phyloP scores from a whole-genome alignment of 2,329 filamentous ascomycete species.

The Uncinocarpus reesii region DNA sequence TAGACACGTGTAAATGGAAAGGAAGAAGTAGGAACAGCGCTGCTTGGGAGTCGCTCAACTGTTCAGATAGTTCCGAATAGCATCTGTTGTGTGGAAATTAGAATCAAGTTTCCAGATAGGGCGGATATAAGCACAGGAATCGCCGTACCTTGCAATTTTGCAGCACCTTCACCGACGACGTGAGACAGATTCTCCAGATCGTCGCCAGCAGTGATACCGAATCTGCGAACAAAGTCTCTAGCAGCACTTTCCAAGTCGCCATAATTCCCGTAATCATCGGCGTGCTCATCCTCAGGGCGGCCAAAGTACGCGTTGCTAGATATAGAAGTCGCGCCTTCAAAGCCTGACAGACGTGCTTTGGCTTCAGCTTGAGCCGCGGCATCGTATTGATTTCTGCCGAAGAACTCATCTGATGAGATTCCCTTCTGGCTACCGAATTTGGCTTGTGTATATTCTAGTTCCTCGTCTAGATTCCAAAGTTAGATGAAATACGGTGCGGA shows the following conservation, averaged over 20 bases:
- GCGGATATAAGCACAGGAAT: neutral
- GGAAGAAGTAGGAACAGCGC: neutral
- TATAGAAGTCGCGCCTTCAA: constrained; percentile 84
- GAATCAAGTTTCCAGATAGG: neutral
- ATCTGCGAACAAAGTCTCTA: constrained; percentile 90
- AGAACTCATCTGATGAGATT: constrained; percentile 97
- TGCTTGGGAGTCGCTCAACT: constrained; percentile 25
- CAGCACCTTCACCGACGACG: constrained; percentile 75
- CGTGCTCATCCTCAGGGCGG: constrained; percentile 69
- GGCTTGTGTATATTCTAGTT: constrained; percentile 68
- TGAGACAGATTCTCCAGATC: constrained; percentile 84
- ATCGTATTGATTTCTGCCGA: constrained; percentile 81
- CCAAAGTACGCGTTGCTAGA: constrained; percentile 98
- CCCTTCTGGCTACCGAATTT: constrained; percentile 92
- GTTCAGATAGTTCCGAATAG: constrained; percentile 42
- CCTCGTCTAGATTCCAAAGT: constrained; percentile 47
- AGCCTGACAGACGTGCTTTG: constrained; percentile 75
- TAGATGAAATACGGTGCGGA: constrained; percentile 15
- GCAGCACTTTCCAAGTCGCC: constrained; percentile 87
- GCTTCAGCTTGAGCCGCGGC: constrained; percentile 71
- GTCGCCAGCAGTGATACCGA: constrained; percentile 90
- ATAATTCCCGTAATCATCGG: constrained; percentile 58
- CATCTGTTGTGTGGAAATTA: constrained; percentile 25
- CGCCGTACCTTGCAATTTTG: constrained; percentile 62
- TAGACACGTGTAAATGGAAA: constrained; percentile 10